These are phyloP conservation scores for Flueggea neowawraea DNA, from an alignment of 441 rosid species.

Conservation along the genomic window DNA sequence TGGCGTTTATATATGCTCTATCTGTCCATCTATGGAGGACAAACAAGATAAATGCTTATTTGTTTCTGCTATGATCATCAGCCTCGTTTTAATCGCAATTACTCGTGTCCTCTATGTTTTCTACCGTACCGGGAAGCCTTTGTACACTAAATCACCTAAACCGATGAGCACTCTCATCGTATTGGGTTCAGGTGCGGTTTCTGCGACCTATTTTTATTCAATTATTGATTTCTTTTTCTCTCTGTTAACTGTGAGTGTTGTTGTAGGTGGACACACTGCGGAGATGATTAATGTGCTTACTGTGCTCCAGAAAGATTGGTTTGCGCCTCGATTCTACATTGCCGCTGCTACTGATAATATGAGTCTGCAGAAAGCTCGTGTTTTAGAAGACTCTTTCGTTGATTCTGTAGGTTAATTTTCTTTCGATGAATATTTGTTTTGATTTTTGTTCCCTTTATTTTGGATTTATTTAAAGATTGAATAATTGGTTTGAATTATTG, in stretches of 20 bases:
- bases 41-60: constrained; percentile 3
- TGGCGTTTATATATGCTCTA: no score
- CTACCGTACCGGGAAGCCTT: constrained; percentile 51
- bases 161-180: constrained; percentile 61
- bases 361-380: constrained; percentile 90
- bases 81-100: constrained; percentile 1
- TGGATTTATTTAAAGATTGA: no score
- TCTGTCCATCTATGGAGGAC: constrained; percentile 13
- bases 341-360: constrained; percentile 92
- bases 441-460: neutral
- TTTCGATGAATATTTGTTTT: neutral
- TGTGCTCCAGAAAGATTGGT: constrained; percentile 53
- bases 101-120: constrained; percentile 17
- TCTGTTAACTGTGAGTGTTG: neutral
- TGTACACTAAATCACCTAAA: constrained; percentile 32
- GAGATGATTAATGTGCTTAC: constrained; percentile 84
- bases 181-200: constrained; percentile 68
- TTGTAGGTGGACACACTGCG: constrained; percentile 87
- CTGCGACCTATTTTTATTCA: neutral
- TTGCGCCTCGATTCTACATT: constrained; percentile 67
- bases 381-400: constrained; percentile 52
- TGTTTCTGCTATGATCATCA: neutral
- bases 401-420: constrained; percentile 27
- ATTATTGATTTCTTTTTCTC: neutral
- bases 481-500: no score